Evolutionary conservation across 805 yeast genomes (phyloP), one percentile per base, ranked within the genome.

Genomic region (Clavispora asparagi): DNA sequence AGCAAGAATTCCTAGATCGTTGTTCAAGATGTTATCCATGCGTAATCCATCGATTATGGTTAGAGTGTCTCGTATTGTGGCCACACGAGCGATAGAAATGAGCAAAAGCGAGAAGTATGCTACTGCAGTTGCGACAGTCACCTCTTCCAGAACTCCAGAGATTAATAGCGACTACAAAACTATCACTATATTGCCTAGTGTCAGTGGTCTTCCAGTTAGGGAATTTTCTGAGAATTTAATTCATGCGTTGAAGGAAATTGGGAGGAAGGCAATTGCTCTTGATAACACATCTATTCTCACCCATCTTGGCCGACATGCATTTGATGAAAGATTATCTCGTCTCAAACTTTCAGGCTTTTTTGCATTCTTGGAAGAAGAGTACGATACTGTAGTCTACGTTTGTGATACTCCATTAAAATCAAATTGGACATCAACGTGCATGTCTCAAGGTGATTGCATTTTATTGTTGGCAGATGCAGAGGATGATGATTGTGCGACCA

Each of bases 381-480:
- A 83, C 61, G 88, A 92, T 54, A 85, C 89, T n/a, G 85, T 94
- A 4, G 80, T 92, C 1, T 94, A 92, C 59, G 82, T 92, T 11
- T 91, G 94, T 25, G 98, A 94, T 57, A 82, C 97, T 0, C 76
- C 86, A 0, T 81, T 85, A 2, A 82, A 81, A 53, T 86, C 97
- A 0, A 76, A 82, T 16, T 92, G 99, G 99, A 88, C 97, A 0
- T 76, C 81, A 8, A 88, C 97, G 0, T 94, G 98, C 63, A 85
- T 92, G 36, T 82, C 91, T 8, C 97, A 92, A 63, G 98, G 96
- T 14, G 98, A 92, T 64, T 91, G 97, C 68, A 81, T 92, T n/a
- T 69, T 94, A 29, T 68, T 94, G 14, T 64, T 94, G 13, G 97
- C 97, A 0, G 91, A 92, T 67, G 95, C 97, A 0, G 71, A 76